These are phyloP conservation scores for Tuctoria greenei DNA, from an alignment of 176 grass and related monocot genomes.

Conservation along the genomic window DNA sequence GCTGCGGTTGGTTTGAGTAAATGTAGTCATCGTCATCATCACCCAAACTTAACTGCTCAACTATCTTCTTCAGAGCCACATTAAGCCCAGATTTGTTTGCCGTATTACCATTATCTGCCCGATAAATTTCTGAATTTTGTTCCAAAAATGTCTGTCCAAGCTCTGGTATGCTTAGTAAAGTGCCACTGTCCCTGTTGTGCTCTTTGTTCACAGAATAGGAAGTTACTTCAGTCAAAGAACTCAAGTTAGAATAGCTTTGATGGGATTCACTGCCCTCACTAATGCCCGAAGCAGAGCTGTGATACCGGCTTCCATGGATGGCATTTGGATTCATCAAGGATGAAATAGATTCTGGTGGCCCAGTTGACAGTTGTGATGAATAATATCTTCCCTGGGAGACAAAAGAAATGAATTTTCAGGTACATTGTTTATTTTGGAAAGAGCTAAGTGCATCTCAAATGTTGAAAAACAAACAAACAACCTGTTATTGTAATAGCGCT, in stretches of 20 bases:
- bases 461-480: neutral
- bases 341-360: slow-evolving; percentile 49
- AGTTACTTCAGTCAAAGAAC: slow-evolving; percentile 74
- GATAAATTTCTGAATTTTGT: slow-evolving; percentile 43
- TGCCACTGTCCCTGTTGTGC: slow-evolving; percentile 16
- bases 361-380: slow-evolving; percentile 55
- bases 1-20: slow-evolving; percentile 44
- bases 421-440: slow-evolving; percentile 2
- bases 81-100: slow-evolving; percentile 57
- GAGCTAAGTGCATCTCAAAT: slow-evolving; percentile 7
- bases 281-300: slow-evolving; percentile 33
- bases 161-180: slow-evolving; percentile 37
- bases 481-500: neutral
- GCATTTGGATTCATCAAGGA: slow-evolving; percentile 38
- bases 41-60: slow-evolving; percentile 83
- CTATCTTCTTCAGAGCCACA: slow-evolving; percentile 71
- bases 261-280: slow-evolving; percentile 55
- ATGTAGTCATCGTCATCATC: slow-evolving; percentile 88
- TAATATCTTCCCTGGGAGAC: slow-evolving; percentile 74
- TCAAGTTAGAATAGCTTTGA: slow-evolving; percentile 58
- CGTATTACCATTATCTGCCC: slow-evolving; percentile 33
- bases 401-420: slow-evolving; percentile 24
- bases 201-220: slow-evolving; percentile 54
- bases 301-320: slow-evolving; percentile 38
- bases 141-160: slow-evolving; percentile 22